Conservation (phyloP, 495 filamentous ascomycete species). For the Aspergillus funiculosus region DNA sequence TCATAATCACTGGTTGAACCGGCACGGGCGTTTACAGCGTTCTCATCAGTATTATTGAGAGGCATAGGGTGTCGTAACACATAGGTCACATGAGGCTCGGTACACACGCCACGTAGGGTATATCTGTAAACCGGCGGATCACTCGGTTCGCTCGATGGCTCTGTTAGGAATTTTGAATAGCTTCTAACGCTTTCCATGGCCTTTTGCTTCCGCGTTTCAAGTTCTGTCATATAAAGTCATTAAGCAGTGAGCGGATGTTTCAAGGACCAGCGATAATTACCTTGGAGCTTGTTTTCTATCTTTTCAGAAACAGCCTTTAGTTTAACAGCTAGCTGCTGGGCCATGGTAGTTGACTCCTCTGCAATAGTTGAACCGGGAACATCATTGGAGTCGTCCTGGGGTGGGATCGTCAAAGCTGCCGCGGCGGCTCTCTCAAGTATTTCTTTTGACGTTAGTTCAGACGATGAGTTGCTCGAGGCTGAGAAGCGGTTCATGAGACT, state of each 20-base stretch:
- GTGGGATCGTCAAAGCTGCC: conserved; percentile 22
- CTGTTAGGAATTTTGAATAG: conserved; percentile 49
- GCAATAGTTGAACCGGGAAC: conserved; percentile 15
- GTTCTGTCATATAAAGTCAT: conserved; percentile 35
- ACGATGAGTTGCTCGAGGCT: conserved; percentile 17
- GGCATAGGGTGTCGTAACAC: conserved; percentile 30
- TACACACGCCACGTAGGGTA: conserved; percentile 48
- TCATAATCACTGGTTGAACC: conserved; percentile 32
- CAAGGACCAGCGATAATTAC: conserved; percentile 21
- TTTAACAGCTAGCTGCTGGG: conserved; percentile 32
- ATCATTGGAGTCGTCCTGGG: conserved; percentile 21
- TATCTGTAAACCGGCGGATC: conserved; percentile 44
- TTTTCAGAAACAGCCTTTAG: conserved; percentile 35
- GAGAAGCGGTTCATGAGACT: conserved; percentile 30
- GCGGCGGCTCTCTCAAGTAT: conserved; percentile 34
- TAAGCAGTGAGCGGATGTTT: background rate
- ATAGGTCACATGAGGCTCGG: conserved; percentile 47
- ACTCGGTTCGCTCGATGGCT: conserved; percentile 43
- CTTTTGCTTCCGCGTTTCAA: conserved; percentile 49
- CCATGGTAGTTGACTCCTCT: conserved; percentile 21
- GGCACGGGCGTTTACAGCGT: too few species aligned
- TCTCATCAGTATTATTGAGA: conserved; percentile 11
- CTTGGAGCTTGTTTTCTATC: conserved; percentile 47
- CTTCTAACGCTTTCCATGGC: conserved; percentile 40
- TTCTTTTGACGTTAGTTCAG: conserved; percentile 29